Evolutionary conservation across 169 alveolate species (phyloP), one percentile per base, ranked within the genome.

Genomic region (Eimeria sp.): DNA sequence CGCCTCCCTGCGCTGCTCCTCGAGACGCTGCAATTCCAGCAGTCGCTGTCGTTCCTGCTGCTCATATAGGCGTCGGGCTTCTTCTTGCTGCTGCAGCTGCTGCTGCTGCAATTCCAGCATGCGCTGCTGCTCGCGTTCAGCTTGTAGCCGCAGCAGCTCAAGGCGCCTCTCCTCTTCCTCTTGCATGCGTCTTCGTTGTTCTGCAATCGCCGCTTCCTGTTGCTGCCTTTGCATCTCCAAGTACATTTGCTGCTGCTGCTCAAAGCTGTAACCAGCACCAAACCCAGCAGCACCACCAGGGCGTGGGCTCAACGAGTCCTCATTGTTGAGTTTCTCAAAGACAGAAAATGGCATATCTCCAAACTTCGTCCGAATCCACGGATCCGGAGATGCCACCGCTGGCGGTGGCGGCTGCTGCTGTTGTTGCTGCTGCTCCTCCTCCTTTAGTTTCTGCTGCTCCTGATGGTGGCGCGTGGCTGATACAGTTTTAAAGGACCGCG

Each of bases 321-420:
- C 95, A 51, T 89, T 89, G 80, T 89, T 89, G 75, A 89, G 49
- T 14, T n/a, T 49, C 40, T 89, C 95, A 22, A 89, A 89, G 22
- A 70, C 84, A 47, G 72, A 22, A 70, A 89, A 89, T 5, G 88
- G 84, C 95, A 89, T 89, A 10, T 40, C 75, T 3, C 95, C 95
- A 34, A 67, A 13, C 87, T 54, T 67, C 40, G 95, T 89, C 61
- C 57, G 43, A 7, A 89, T 89, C 86, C 78, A 25, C n/a, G 95
- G 88, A 65, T 67, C 95, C 6, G 95, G 34, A 3, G 95, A 43
- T 11, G 75, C 51, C 72, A 25, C 51, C 54, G 3, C 30, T 54
- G 13, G 40, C 83, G 22, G 61, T 87, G 47, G 89, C 63, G 45
- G 89, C 63, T 78, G 67, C 88, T 43, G 63, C 65, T 78, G 88